These are phyloP conservation scores for Collybia sordida DNA, from an alignment of 768 basidiomycete genomes.

Conservation along the genomic window DNA sequence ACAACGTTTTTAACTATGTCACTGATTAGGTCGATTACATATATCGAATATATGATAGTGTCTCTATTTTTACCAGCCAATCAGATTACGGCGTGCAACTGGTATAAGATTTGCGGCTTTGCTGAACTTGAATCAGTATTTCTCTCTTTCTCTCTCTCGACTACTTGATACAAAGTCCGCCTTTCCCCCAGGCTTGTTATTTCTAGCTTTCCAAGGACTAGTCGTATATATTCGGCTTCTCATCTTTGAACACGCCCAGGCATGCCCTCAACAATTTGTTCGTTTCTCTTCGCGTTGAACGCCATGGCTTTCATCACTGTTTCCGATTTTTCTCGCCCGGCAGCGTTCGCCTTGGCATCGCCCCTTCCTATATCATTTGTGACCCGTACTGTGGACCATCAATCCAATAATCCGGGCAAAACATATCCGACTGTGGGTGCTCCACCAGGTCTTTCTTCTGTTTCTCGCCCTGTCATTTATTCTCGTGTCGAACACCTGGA, in stretches of 20 bases:
- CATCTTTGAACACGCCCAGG: slow-evolving; percentile 13
- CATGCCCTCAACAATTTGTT: slow-evolving; percentile 35
- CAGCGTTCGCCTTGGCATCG: slow-evolving; percentile 28
- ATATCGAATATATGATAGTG: slow-evolving; percentile 6
- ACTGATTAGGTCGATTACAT: background rate
- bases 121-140: background rate
- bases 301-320: slow-evolving; percentile 37
- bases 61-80: slow-evolving; percentile 15
- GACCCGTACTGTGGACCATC: too few relatives aligned
- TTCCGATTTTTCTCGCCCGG: slow-evolving; percentile 26
- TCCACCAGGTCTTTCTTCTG: slow-evolving; percentile 7
- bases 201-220: slow-evolving; percentile 20
- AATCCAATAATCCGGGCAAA: too few relatives aligned
- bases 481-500: slow-evolving; percentile 1
- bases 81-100: slow-evolving; percentile 11
- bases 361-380: slow-evolving; percentile 34
- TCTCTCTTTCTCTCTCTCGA: background rate
- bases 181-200: slow-evolving; percentile 13
- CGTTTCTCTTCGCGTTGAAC: slow-evolving; percentile 39
- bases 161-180: slow-evolving; percentile 11
- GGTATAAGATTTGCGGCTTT: slow-evolving; percentile 14
- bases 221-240: slow-evolving; percentile 24
- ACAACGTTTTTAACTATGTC: too few relatives aligned
- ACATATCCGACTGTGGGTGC: too few relatives aligned
- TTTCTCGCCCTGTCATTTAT: slow-evolving; percentile 17